A percentile compares a stretch with the other conserved stretches of the same genome.
Evolutionary conservation across 768 basidiomycete genomes (phyloP).

Genomic region (Boletus pseudopeckii): DNA sequence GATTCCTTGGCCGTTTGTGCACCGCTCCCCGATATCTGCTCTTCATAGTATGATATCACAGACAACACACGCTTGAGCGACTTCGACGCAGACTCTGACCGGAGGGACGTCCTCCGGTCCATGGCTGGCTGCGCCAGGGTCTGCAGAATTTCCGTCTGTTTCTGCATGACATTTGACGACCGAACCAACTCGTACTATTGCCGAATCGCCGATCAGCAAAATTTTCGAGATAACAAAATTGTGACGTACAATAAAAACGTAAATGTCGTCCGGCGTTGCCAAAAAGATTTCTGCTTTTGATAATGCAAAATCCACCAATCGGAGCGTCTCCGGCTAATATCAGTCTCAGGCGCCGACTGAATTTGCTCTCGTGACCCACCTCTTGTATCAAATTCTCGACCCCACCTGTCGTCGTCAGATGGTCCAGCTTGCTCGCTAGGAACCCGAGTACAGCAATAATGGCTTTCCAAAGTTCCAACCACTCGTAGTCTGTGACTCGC

Average conservation of each 20-base stretch:
- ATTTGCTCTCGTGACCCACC: constrained; percentile 34
- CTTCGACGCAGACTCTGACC: constrained; percentile 35
- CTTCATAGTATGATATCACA: constrained; percentile 51
- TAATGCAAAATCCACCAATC: constrained; percentile 51
- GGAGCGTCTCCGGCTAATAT: constrained; percentile 39
- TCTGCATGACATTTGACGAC: constrained; percentile 46
- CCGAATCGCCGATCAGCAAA: neutral
- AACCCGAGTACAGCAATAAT: constrained; percentile 55
- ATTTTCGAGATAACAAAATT: neutral
- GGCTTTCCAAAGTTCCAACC: constrained; percentile 63
- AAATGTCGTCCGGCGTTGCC: constrained; percentile 50
- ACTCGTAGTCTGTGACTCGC: constrained; percentile 51
- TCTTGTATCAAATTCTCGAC: constrained; percentile 52
- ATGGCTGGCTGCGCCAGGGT: constrained; percentile 32
- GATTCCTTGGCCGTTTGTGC: constrained; percentile 51
- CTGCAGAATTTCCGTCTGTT: constrained; percentile 45
- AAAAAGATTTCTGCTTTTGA: constrained; percentile 51
- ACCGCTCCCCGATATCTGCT: constrained; percentile 43
- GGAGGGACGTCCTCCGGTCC: constrained; percentile 23
- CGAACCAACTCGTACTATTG: constrained; percentile 64
- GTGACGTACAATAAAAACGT: constrained; percentile 58
- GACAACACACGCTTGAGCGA: constrained; percentile 42
- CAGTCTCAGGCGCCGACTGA: neutral
- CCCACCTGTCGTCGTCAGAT: constrained; percentile 48
- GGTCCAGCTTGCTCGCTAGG: constrained; percentile 51